phyloP scores from a whole-genome alignment of 2,329 filamentous ascomycete genomes.

The Ceratocystis cubensis region DNA sequence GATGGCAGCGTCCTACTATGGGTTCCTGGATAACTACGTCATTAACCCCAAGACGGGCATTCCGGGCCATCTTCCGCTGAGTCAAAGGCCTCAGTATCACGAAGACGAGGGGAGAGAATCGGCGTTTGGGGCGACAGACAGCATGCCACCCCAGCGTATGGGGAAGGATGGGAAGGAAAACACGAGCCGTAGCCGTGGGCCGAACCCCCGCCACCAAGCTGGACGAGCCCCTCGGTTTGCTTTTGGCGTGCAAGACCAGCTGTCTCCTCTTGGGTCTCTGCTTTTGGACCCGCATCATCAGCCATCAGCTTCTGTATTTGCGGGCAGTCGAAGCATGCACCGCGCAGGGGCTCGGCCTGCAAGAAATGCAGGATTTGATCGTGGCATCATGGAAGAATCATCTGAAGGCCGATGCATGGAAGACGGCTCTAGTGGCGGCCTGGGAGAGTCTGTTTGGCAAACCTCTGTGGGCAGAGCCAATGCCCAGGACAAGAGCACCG shows the following conservation, averaged over 20 bases:
- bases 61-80: conserved; percentile 46
- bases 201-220: conserved; percentile 7
- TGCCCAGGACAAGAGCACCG: not conserved
- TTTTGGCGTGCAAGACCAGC: conserved; percentile 47
- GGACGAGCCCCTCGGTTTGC: conserved; percentile 12
- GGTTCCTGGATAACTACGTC: conserved; percentile 86
- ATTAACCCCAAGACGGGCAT: conserved; percentile 58
- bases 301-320: conserved; percentile 38
- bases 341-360: conserved; percentile 31
- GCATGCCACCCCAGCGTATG: not conserved
- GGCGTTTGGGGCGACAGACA: not conserved
- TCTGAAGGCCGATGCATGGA: conserved; percentile 27
- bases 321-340: conserved; percentile 36
- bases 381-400: conserved; percentile 10
- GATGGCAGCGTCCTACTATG: conserved; percentile 94
- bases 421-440: conserved; percentile 39
- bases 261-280: conserved; percentile 59
- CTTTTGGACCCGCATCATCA: conserved; percentile 67
- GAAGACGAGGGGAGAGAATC: not conserved
- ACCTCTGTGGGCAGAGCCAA: conserved; percentile 40
- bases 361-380: not conserved
- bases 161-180: conserved; percentile 9
- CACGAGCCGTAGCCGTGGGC: not conserved
- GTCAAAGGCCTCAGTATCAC: conserved; percentile 32
- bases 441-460: conserved; percentile 50